phyloP scores from a whole-genome alignment of 1,139 yeast species.

The Nakaseomyces uthaithaninus region DNA sequence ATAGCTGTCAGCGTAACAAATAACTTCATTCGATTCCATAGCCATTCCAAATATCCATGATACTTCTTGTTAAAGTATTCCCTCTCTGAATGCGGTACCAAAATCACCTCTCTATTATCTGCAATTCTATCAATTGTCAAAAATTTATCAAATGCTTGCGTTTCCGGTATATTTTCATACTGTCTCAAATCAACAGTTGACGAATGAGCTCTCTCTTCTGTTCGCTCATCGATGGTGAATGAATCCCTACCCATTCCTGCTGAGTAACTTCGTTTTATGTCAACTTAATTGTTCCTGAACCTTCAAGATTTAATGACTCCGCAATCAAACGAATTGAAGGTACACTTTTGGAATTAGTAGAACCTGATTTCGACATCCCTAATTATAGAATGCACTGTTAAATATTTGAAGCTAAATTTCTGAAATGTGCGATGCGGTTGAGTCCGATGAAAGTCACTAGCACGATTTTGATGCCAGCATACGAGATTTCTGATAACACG shows the following conservation, averaged over 20 bases:
- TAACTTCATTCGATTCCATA: conserved; percentile 46
- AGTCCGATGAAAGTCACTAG: no score
- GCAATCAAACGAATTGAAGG: no score
- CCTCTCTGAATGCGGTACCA: conserved; percentile 9
- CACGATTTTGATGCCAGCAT: no score
- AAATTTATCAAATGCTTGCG: conserved; percentile 48
- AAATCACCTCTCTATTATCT: conserved; percentile 41
- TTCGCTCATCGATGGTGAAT: not conserved
- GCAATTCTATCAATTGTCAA: conserved; percentile 79
- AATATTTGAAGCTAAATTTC: no score
- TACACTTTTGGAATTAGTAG: no score
- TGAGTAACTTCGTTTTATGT: no score
- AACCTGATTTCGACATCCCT: no score
- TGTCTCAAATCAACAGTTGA: conserved; percentile 7
- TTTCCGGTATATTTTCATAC: conserved; percentile 23
- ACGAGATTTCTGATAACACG: no score
- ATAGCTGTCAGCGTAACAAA: conserved; percentile 71
- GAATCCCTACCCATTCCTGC: conserved; percentile 1
- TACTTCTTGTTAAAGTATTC: conserved; percentile 11
- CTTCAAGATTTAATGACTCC: no score
- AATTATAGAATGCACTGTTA: no score
- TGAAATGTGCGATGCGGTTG: no score
- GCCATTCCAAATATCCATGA: conserved; percentile 25
- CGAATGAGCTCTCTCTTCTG: conserved; percentile 5
- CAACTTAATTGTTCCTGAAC: no score